Evolutionary conservation across 1,284 basidiomycete genomes (phyloP), one percentile per base, ranked within the genome.

Genomic region (Ustilago vetiveriae): DNA sequence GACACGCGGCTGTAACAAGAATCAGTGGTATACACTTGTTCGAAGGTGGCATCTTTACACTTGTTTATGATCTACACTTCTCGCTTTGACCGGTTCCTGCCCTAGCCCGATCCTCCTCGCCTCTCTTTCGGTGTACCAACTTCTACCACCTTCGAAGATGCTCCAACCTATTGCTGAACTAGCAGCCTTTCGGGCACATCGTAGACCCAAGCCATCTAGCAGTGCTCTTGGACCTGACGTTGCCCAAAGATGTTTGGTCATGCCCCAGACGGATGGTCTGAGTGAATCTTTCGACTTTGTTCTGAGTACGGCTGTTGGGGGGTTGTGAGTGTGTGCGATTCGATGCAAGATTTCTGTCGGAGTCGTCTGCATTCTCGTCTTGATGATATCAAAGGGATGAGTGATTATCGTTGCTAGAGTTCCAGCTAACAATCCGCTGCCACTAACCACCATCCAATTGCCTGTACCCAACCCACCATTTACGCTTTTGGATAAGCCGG

Each of bases 381-480:
- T 82, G 52, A 82, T 57, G 43, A 82, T 79, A 40, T 82, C 80
- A 37, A 81, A 81, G 3, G 80, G 80, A 40, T 82, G 80, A 8
- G 80, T 82, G n/a, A 79, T 24, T 14, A 82, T 32, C 0, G 80
- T 82, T 4, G 79, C 78, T 2, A 79, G 43, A 2, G 78, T 77
- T 2, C 78, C 80, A 0, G 80, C 80, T 3, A 78, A 16, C 5
- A 79, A 16, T 4, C 76, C 72, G 33, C 64, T 70, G 3, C 56
- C 62, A 29, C 66, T 72, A 13, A 77, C 71, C 10, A 80, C 68
- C 36, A 71, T 56, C 67, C 73, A 75, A 16, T 70, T 66, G 11
- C 77, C 77, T 1, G 72, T 74, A 3, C 60, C 70, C 13, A 63
- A 17, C 2, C 38, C 49, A n/a, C 33, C 43, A n/a, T 47, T 26